Base-by-base conservation (phyloP, 2,329 filamentous ascomycete genomes). In the Arthrobotrys sphaeroides region DNA sequence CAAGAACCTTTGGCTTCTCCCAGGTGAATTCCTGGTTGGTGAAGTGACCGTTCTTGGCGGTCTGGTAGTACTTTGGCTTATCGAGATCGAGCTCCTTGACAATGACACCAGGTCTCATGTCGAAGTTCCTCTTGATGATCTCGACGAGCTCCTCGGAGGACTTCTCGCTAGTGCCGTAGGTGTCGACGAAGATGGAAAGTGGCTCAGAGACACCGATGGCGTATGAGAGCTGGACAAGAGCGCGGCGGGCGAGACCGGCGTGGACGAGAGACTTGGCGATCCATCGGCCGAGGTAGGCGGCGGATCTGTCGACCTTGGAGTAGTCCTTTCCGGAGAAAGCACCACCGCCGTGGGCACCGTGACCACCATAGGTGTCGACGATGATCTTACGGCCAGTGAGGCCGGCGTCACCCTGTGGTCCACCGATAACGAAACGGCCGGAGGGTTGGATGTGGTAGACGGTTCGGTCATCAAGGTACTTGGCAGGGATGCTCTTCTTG, bases 281-380 rank as follows among this genome's bases (percentile, higher is more conserved):
- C 95, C 95, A 99, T 84, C 95, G 93, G 80, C 89, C 94, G 80
- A 98, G 90, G 87, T 99, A 99, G 82, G 95, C 95, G 80, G 95
- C 95, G 64, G 95, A 98, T 81, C 95, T 92, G 84, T 99, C 95
- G 85, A 99, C 95, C 90, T 99, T 99, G 89, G 93, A 97, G 90
- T 97, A 99, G 85, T 99, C 95, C 91, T 99, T 99, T 82, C 95
- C 95, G 82, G 95, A 98, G 91, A 99, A 99, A 84, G 95, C 95
- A 91, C 95, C 95, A 88, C 95, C 95, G 88, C 95, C 95, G 88
- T 99, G 95, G 81, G 95, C 95, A 87, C 95, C 95, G 95, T 95
- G 98, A 82, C 95, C 95, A 87, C 95, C 95, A 87, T 99, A 99
- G 84, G 95, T 98, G 87, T 99, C 95, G 84, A 99, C 95, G 80